These are phyloP conservation scores for Phytophthora vignae DNA, from an alignment of 352 stramenopile species.

Conservation along the genomic window DNA sequence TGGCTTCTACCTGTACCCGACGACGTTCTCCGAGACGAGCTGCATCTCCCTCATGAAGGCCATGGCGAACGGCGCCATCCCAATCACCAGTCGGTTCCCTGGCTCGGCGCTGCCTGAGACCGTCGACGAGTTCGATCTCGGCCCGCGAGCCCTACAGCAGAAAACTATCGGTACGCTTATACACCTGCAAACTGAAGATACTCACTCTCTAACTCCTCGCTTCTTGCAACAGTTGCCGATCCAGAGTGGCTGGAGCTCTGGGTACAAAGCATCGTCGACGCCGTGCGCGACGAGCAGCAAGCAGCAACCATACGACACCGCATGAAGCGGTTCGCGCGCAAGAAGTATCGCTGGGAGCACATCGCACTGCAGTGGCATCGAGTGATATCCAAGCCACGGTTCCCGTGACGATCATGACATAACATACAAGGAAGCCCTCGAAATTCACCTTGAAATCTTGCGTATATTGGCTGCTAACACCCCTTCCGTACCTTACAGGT, in stretches of 20 bases:
- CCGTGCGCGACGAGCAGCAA: conserved; percentile 41
- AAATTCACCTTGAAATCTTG: conserved; percentile 21
- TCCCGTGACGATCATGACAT: conserved; percentile 11
- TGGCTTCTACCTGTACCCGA: conserved; percentile 93
- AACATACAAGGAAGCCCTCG: background rate
- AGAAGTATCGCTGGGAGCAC: conserved; percentile 60
- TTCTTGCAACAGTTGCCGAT: conserved; percentile 28
- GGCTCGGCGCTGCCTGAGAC: conserved; percentile 78
- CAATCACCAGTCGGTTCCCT: conserved; percentile 84
- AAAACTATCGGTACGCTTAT: conserved; percentile 28
- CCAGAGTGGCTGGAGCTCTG: conserved; percentile 61
- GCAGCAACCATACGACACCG: conserved; percentile 36
- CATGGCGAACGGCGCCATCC: conserved; percentile 90
- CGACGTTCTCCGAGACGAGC: conserved; percentile 90
- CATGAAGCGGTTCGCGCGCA: conserved; percentile 71
- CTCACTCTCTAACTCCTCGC: background rate
- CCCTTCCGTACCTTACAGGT: conserved; percentile 35
- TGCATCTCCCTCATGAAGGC: conserved; percentile 94
- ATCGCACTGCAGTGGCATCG: conserved; percentile 66
- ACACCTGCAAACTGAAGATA: background rate
- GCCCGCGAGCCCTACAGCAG: conserved; percentile 47
- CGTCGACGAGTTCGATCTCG: conserved; percentile 73
- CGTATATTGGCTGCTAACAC: conserved; percentile 27
- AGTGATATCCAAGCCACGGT: conserved; percentile 42
- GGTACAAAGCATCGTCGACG: conserved; percentile 56